Evolutionary conservation across 139 green algal genomes (phyloP).

Genomic region (Picochlorum sp.): DNA sequence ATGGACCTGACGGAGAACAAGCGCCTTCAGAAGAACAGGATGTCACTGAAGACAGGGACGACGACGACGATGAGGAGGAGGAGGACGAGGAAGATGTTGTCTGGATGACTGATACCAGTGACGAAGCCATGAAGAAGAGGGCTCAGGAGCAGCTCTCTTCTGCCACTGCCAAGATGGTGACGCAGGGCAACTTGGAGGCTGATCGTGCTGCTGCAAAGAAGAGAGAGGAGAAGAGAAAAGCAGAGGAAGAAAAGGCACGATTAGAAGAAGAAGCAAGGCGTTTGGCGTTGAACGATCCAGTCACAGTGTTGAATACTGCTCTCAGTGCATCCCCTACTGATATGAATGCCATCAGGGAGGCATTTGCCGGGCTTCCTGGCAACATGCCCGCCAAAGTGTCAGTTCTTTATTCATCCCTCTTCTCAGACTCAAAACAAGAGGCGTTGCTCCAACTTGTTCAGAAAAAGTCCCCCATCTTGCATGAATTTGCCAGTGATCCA

Average conservation of each 20-base stretch:
- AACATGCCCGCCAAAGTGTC: conserved; percentile 33
- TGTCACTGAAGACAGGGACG: conserved; percentile 22
- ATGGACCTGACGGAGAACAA: conserved; percentile 26
- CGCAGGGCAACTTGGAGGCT: conserved; percentile 74
- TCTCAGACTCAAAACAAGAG: conserved; percentile 11
- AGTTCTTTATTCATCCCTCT: conserved; percentile 44
- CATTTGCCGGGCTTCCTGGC: conserved; percentile 12
- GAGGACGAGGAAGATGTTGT: conserved; percentile 64
- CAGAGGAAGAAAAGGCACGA: conserved; percentile 11
- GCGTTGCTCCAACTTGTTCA: conserved; percentile 13
- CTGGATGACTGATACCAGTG: conserved; percentile 89
- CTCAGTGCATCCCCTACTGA: conserved; percentile 21
- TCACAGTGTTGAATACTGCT: conserved; percentile 28
- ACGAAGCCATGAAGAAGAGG: conserved; percentile 51
- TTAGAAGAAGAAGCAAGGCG: conserved; percentile 26
- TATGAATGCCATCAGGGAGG: conserved; percentile 26
- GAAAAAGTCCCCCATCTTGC: neutral
- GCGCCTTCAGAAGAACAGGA: conserved; percentile 32
- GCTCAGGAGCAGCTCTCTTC: conserved; percentile 83
- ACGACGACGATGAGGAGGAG: conserved; percentile 26
- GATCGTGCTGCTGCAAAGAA: conserved; percentile 54
- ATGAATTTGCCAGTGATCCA: conserved; percentile 24
- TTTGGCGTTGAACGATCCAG: conserved; percentile 21
- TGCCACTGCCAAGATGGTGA: conserved; percentile 79
- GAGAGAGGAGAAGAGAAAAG: conserved; percentile 21